Evolutionary conservation across 352 stramenopile genomes (phyloP).

Genomic region (Phytophthora constricta): DNA sequence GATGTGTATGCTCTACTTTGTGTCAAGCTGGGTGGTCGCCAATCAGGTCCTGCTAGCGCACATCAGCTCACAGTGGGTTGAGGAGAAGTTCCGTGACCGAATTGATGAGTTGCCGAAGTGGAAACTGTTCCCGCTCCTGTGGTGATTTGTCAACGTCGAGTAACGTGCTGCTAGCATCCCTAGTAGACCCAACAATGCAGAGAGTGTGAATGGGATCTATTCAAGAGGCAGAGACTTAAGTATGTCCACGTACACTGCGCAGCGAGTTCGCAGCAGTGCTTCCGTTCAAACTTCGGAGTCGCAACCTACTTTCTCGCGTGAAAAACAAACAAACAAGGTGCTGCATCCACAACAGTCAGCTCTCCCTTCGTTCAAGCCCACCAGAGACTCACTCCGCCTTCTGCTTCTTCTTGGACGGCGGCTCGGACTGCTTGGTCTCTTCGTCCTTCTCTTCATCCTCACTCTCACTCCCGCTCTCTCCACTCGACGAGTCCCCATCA

Average conservation of each 20-base stretch:
- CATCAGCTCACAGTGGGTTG: slow-evolving; percentile 62
- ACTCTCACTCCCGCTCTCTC: slow-evolving; percentile 34
- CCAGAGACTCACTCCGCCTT: slow-evolving; percentile 9
- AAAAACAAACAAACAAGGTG: no score
- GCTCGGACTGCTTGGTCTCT: slow-evolving; percentile 38
- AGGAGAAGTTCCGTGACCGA: slow-evolving; percentile 61
- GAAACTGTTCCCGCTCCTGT: slow-evolving; percentile 44
- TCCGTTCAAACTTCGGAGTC: no score
- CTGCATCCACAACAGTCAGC: no score
- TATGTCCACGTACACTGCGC: no score
- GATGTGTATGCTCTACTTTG: slow-evolving; percentile 51
- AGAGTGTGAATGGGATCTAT: no score
- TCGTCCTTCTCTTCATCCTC: slow-evolving; percentile 46
- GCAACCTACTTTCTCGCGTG: no score
- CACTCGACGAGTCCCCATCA: slow-evolving; percentile 23
- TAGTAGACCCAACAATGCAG: no score
- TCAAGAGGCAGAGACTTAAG: no score
- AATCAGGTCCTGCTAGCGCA: slow-evolving; percentile 70
- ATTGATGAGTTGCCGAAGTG: slow-evolving; percentile 42
- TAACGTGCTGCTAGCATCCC: no score
- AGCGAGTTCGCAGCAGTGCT: no score
- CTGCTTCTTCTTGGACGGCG: slow-evolving; percentile 27
- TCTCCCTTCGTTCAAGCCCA: no score
- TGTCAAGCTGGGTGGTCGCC: slow-evolving; percentile 62
- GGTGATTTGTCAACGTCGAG: no score